These are phyloP conservation scores for Lentinus polychrous DNA, from an alignment of 1,284 basidiomycete genomes.

Conservation along the genomic window DNA sequence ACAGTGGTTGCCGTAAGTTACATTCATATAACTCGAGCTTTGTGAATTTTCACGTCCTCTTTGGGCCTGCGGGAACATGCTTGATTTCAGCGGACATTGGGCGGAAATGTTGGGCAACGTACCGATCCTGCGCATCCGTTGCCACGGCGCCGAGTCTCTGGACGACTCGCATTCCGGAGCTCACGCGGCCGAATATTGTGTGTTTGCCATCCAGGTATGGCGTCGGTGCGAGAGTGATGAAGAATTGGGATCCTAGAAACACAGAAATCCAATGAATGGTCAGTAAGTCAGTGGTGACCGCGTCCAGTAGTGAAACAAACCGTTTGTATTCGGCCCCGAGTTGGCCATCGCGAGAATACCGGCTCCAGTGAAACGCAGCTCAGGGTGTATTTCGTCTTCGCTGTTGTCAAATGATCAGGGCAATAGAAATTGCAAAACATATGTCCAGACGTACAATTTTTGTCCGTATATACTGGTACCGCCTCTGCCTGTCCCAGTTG, in stretches of 20 bases:
- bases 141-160: conserved; percentile 77
- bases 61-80: conserved; percentile 46
- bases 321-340: conserved; percentile 90
- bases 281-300: background rate
- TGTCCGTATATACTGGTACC: conserved; percentile 92
- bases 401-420: conserved; percentile 27
- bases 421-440: background rate
- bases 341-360: conserved; percentile 97
- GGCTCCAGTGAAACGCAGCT: conserved; percentile 90
- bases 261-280: background rate
- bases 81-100: conserved; percentile 11
- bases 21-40: conserved; percentile 45
- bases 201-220: conserved; percentile 93
- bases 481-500: conserved; percentile 90
- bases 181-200: conserved; percentile 88
- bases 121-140: conserved; percentile 75
- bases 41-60: conserved; percentile 79
- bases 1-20: background rate
- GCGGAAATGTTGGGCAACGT: conserved; percentile 20
- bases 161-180: conserved; percentile 80
- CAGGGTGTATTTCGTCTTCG: conserved; percentile 83
- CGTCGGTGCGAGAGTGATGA: conserved; percentile 84
- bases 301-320: conserved; percentile 31
- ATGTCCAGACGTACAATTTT: conserved; percentile 61
- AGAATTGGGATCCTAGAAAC: conserved; percentile 84